These are phyloP conservation scores for Croton setiger DNA, from an alignment of 441 rosid species.

Conservation along the genomic window DNA sequence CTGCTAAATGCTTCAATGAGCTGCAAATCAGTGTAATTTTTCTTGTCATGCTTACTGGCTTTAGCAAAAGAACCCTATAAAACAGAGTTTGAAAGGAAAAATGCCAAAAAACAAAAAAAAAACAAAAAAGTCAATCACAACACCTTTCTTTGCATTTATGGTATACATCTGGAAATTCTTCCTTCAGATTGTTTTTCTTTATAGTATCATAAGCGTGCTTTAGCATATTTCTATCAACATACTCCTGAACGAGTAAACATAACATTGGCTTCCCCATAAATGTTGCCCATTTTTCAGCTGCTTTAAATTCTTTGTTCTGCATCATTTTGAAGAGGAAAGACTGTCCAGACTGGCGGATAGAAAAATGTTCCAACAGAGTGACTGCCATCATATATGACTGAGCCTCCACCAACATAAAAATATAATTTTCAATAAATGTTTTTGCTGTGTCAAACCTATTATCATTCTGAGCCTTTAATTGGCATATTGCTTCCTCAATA, in stretches of 20 bases:
- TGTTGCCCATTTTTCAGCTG: conserved; percentile 94
- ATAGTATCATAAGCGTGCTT: conserved; percentile 64
- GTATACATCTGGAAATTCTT: conserved; percentile 65
- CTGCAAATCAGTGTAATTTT: conserved; percentile 39
- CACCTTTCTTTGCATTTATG: conserved; percentile 82
- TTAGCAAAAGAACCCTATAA: conserved; percentile 7
- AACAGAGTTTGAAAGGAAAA: conserved; percentile 15
- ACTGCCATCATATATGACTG: conserved; percentile 76
- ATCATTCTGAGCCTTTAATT: conserved; percentile 28
- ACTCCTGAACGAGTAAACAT: conserved; percentile 64
- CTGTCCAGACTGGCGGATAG: conserved; percentile 67
- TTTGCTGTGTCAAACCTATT: conserved; percentile 33
- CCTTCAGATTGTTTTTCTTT: conserved; percentile 67
- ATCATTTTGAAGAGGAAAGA: conserved; percentile 73
- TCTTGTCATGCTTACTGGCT: background rate
- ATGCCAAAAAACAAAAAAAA: conserved; percentile 2
- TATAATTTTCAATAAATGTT: conserved; percentile 54
- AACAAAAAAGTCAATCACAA: conserved; percentile 11
- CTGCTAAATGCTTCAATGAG: conserved; percentile 66
- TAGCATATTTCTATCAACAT: conserved; percentile 63
- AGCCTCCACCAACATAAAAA: conserved; percentile 49
- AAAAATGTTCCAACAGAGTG: conserved; percentile 69
- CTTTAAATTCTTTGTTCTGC: conserved; percentile 58
- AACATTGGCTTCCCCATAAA: conserved; percentile 83
- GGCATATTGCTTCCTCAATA: conserved; percentile 49